Evolutionary conservation across 352 stramenopile species (phyloP).

Genomic region (Stramenopiles sp.): DNA sequence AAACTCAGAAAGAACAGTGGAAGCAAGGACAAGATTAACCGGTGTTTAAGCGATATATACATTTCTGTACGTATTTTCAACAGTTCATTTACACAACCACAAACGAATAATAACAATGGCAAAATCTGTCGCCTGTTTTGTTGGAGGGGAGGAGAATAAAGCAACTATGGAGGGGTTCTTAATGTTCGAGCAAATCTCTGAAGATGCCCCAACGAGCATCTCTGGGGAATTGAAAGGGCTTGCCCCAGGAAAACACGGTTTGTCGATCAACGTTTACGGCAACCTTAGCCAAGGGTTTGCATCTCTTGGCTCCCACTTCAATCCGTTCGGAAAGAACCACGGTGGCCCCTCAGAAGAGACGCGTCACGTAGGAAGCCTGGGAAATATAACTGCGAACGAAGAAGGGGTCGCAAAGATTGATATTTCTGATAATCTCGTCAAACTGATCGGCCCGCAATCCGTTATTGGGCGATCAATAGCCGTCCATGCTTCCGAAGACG

Average conservation of each 20-base stretch:
- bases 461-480: constrained; percentile 88
- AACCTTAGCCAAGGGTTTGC: constrained; percentile 37
- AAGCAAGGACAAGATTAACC: too few species aligned
- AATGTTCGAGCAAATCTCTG: constrained; percentile 16
- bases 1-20: too few species aligned
- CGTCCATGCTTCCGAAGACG: constrained; percentile 79
- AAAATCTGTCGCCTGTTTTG: not conserved
- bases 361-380: constrained; percentile 77
- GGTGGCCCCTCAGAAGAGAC: constrained; percentile 80
- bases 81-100: too few species aligned
- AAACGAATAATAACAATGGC: not conserved
- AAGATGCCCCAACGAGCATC: constrained; percentile 60
- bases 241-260: constrained; percentile 64
- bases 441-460: constrained; percentile 90
- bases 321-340: constrained; percentile 94
- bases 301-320: constrained; percentile 74
- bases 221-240: constrained; percentile 51
- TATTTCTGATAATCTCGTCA: constrained; percentile 82
- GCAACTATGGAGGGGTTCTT: not conserved
- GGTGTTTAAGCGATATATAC: too few species aligned
- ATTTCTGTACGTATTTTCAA: too few species aligned
- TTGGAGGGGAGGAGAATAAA: constrained; percentile 2
- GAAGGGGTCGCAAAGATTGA: constrained; percentile 35
- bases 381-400: constrained; percentile 24
- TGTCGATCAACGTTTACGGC: constrained; percentile 83